phyloP scores from a whole-genome alignment of 169 alveolate genomes.

The Perkinsus chesapeaki region DNA sequence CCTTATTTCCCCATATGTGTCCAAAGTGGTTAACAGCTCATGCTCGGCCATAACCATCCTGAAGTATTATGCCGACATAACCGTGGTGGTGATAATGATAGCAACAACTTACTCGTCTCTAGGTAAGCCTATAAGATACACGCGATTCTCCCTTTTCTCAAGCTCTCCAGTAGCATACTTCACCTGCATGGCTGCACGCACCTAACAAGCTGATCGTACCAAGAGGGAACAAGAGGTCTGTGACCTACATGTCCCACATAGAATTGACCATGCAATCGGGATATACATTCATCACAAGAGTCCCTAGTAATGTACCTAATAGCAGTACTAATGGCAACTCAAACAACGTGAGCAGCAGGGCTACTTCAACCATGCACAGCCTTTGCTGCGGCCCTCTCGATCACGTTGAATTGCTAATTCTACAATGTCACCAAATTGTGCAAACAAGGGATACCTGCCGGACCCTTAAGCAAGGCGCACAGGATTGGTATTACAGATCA shows the following conservation, averaged over 20 bases:
- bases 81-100: background rate
- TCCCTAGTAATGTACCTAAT: background rate
- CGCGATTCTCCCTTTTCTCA: background rate
- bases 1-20: background rate
- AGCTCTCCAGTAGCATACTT: background rate
- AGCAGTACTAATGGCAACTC: background rate
- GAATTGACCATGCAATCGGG: background rate
- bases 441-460: background rate
- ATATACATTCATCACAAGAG: background rate
- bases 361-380: background rate
- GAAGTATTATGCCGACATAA: background rate
- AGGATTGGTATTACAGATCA: background rate
- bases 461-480: background rate
- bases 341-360: background rate
- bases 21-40: background rate
- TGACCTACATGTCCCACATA: background rate
- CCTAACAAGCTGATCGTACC: background rate
- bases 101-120: background rate
- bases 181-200: background rate
- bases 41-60: background rate
- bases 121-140: background rate
- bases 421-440: background rate
- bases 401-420: background rate
- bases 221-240: no score
- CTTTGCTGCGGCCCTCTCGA: background rate